Conservation (phyloP, 805 yeast species). For the Saccharomycopsis javanensis region DNA sequence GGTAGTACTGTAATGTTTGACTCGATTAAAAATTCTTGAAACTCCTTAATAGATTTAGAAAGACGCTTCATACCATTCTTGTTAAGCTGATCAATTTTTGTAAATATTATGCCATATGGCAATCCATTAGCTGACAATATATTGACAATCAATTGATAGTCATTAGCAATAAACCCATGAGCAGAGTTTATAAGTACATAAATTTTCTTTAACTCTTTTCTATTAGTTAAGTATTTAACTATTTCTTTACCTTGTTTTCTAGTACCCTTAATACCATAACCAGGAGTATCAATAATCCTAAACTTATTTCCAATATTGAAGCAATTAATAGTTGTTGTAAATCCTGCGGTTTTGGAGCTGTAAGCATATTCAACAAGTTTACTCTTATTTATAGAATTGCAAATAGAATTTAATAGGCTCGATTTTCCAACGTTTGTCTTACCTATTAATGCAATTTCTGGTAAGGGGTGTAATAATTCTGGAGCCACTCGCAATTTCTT, state of each 20-base stretch:
- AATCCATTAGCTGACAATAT: conserved; percentile 45
- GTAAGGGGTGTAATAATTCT: conserved; percentile 29
- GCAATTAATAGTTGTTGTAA: conserved; percentile 55
- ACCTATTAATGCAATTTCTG: conserved; percentile 72
- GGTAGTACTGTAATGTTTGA: conserved; percentile 22
- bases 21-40: conserved; percentile 32
- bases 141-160: conserved; percentile 38
- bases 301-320: conserved; percentile 52
- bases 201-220: conserved; percentile 46
- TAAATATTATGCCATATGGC: conserved; percentile 65
- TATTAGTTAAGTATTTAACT: conserved; percentile 46
- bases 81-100: conserved; percentile 58
- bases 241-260: conserved; percentile 61
- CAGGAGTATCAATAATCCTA: conserved; percentile 77
- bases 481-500: conserved; percentile 8
- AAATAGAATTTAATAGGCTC: conserved; percentile 54
- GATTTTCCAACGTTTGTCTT: conserved; percentile 85
- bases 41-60: conserved; percentile 26
- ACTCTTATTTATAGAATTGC: conserved; percentile 31
- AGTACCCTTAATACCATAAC: conserved; percentile 71
- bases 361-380: conserved; percentile 36
- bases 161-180: conserved; percentile 51
- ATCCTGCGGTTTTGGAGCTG: conserved; percentile 47
- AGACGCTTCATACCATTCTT: conserved; percentile 12
- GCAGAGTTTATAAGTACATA: conserved; percentile 54